Percentiles rank a stretch among this genome's conserved stretches.
These are phyloP conservation scores for Talaromyces ruber DNA, from an alignment of 495 filamentous ascomycete genomes.

Conservation along the genomic window DNA sequence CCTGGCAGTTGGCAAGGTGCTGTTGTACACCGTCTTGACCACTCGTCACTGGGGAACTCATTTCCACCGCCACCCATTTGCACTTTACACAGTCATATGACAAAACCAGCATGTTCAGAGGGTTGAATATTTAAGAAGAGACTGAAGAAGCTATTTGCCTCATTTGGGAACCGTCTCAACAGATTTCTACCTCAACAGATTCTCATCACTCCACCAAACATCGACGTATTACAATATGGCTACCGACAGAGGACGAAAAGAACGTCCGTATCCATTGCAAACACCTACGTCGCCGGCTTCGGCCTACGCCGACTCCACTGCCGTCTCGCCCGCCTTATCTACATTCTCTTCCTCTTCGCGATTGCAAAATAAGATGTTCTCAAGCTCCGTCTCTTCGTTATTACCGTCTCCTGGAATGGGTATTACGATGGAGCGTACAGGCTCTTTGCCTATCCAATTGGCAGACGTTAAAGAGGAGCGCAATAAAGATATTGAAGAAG, in stretches of 20 bases:
- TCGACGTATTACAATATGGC: background rate
- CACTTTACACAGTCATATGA: background rate
- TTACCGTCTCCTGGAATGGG: conserved; percentile 42
- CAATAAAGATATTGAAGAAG: conserved; percentile 32
- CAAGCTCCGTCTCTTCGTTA: conserved; percentile 55
- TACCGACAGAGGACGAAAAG: background rate
- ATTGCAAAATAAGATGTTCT: conserved; percentile 26
- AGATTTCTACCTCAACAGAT: background rate
- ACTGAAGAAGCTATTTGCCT: background rate
- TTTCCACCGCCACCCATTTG: conserved; percentile 1
- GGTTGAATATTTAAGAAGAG: background rate
- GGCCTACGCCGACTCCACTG: conserved; percentile 20
- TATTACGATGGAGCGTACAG: conserved; percentile 42
- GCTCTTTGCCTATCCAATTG: conserved; percentile 31
- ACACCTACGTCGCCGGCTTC: background rate
- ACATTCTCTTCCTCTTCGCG: conserved; percentile 24
- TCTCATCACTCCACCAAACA: background rate
- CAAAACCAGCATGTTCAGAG: background rate
- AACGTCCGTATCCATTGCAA: background rate
- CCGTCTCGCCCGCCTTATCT: conserved; percentile 33
- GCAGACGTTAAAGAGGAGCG: conserved; percentile 47
- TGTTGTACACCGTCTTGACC: background rate
- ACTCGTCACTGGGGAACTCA: background rate
- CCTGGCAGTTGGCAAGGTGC: background rate
- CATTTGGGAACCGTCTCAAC: background rate